Conservation (phyloP, 345 rosid genomes). For the Anastatica hierochuntica region DNA sequence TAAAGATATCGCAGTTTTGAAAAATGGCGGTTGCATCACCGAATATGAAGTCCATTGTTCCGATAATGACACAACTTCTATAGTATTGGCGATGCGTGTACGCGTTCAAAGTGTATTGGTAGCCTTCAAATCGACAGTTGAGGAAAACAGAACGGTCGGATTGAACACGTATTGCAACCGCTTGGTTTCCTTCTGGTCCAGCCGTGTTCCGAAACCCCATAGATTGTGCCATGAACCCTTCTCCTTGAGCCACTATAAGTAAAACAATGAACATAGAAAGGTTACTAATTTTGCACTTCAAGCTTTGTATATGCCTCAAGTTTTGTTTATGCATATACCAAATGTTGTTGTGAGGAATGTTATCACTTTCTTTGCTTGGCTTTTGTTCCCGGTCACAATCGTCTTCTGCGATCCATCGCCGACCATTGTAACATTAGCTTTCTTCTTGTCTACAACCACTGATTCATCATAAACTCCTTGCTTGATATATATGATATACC, state of each 20-base stretch:
- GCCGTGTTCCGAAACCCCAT: constrained; percentile 90
- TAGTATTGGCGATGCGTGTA: constrained; percentile 82
- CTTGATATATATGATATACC: constrained; percentile 65
- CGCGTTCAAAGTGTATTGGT: constrained; percentile 59
- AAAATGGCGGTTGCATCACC: constrained; percentile 76
- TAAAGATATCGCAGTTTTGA: constrained; percentile 56
- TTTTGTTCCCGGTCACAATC: constrained; percentile 54
- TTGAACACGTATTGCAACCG: constrained; percentile 67
- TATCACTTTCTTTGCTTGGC: constrained; percentile 42
- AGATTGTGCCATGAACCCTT: constrained; percentile 55
- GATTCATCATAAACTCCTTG: constrained; percentile 61
- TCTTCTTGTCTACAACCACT: constrained; percentile 43
- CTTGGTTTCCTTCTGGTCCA: constrained; percentile 59
- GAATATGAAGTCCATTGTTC: constrained; percentile 78
- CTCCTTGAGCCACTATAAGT: constrained; percentile 48
- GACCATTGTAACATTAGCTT: constrained; percentile 48
- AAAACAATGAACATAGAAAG: background rate
- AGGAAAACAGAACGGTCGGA: constrained; percentile 55
- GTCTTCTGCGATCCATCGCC: constrained; percentile 88
- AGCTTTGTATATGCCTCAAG: background rate
- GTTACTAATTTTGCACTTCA: background rate
- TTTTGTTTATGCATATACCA: constrained; percentile 30
- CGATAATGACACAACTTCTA: constrained; percentile 53
- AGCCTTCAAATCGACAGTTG: constrained; percentile 73
- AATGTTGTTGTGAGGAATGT: constrained; percentile 58